phyloP scores from a whole-genome alignment of 208 protist genomes.

The Polymyxa betae region DNA sequence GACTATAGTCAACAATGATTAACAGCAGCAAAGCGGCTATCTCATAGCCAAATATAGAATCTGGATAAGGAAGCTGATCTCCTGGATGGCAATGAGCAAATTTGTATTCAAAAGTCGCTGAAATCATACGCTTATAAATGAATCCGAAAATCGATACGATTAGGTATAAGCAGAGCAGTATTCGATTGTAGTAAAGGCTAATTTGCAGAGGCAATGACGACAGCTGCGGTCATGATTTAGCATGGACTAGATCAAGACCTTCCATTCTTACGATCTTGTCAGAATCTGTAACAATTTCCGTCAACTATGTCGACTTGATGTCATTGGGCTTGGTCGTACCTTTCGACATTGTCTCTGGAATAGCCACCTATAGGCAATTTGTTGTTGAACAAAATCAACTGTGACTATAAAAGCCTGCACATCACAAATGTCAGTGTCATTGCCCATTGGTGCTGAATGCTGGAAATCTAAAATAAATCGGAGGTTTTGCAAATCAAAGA shows the following conservation, averaged over 20 bases:
- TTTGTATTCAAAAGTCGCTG: neutral
- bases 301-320: neutral
- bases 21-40: neutral
- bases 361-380: no score
- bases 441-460: no score
- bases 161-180: neutral
- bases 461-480: no score
- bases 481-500: no score
- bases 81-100: neutral
- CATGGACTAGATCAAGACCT: neutral
- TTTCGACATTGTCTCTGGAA: neutral
- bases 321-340: neutral
- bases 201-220: conserved; percentile 50
- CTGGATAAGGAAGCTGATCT: neutral
- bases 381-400: no score
- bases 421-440: no score
- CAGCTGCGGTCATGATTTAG: neutral
- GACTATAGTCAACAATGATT: neutral
- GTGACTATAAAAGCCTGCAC: no score
- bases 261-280: conserved; percentile 6
- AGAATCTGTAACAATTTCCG: neutral
- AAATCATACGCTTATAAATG: conserved; percentile 52
- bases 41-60: neutral
- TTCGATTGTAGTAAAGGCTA: neutral
- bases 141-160: neutral